Percentiles rank a stretch among this genome's conserved stretches.
These are phyloP conservation scores for Dalbergia cultrata DNA, from an alignment of 306 rosid species.

Conservation along the genomic window DNA sequence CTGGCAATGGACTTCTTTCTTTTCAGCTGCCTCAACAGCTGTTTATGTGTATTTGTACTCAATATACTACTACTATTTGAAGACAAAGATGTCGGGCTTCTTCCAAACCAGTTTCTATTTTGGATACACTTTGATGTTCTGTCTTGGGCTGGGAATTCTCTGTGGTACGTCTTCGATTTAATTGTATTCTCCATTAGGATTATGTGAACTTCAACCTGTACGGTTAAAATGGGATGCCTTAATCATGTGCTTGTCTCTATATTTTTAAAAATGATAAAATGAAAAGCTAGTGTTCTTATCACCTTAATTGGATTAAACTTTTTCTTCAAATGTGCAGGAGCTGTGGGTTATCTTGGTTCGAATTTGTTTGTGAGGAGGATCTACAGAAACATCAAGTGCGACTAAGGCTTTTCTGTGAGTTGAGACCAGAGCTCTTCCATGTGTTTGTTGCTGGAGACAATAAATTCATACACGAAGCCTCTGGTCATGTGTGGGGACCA, in stretches of 20 bases:
- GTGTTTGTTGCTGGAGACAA: slow-evolving; percentile 42
- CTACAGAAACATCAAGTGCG: slow-evolving; percentile 98
- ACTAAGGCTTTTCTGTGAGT: slow-evolving; percentile 60
- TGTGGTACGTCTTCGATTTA: slow-evolving; percentile 76
- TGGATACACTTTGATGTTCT: slow-evolving; percentile 98
- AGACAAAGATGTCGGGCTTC: slow-evolving; percentile 99
- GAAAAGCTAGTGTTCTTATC: slow-evolving; percentile 1
- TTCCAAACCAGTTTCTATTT: slow-evolving; percentile 99
- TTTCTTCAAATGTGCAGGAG: slow-evolving; percentile 67
- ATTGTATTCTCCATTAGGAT: slow-evolving; percentile 5
- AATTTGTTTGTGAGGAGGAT: slow-evolving; percentile 98
- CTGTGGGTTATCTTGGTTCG: slow-evolving; percentile 97
- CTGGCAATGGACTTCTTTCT: slow-evolving; percentile 99
- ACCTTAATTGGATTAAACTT: slow-evolving; percentile 13
- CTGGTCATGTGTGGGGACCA: slow-evolving; percentile 55
- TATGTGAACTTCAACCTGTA: background rate
- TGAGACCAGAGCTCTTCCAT: slow-evolving; percentile 62
- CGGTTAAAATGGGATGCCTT: slow-evolving; percentile 10
- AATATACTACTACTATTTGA: slow-evolving; percentile 90
- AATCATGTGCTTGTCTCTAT: background rate
- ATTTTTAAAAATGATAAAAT: background rate
- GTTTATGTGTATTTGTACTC: slow-evolving; percentile 95
- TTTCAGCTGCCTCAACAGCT: slow-evolving; percentile 99
- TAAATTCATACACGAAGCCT: slow-evolving; percentile 59
- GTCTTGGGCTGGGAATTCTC: slow-evolving; percentile 97